Evolutionary conservation across 176 grass and related monocot species (phyloP).

Genomic region (Tillandsia fasciculata): DNA sequence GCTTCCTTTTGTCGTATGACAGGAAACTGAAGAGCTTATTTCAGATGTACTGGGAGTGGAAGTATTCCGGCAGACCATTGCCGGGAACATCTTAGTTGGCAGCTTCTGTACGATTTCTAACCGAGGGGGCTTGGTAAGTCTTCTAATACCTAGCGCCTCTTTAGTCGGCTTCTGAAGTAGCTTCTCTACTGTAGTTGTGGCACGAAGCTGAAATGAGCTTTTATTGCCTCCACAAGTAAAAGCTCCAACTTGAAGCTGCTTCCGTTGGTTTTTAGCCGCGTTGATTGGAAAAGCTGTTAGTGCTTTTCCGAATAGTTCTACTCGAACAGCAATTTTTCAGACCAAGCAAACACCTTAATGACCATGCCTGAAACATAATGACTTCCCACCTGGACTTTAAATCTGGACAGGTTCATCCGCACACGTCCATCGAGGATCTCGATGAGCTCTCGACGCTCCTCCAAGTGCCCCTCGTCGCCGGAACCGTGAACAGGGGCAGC

Average conservation of each 20-base stretch:
- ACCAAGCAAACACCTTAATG: too few relatives aligned
- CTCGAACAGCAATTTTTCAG: too few relatives aligned
- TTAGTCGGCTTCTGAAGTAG: too few relatives aligned
- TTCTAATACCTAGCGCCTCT: too few relatives aligned
- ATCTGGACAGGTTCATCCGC: constrained; percentile 68
- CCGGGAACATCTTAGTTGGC: constrained; percentile 91
- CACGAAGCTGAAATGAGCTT: too few relatives aligned
- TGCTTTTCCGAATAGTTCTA: too few relatives aligned
- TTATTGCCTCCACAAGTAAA: too few relatives aligned
- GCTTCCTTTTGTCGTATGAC: not conserved
- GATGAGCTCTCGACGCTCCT: constrained; percentile 93
- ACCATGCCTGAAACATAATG: not conserved
- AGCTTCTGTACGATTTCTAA: constrained; percentile 86
- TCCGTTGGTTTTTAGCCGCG: too few relatives aligned
- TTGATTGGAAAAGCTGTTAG: too few relatives aligned
- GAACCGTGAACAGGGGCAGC: constrained; percentile 93
- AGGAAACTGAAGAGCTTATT: constrained; percentile 94
- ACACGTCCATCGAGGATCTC: constrained; percentile 96
- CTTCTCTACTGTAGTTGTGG: too few relatives aligned
- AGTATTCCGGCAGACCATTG: constrained; percentile 85
- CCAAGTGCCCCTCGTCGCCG: constrained; percentile 88
- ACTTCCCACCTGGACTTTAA: not conserved
- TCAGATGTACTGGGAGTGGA: constrained; percentile 88
- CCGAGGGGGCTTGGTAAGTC: constrained; percentile 71
- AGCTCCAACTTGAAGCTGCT: too few relatives aligned